phyloP scores from a whole-genome alignment of 306 rosid species.

The Cicer judaicum region DNA sequence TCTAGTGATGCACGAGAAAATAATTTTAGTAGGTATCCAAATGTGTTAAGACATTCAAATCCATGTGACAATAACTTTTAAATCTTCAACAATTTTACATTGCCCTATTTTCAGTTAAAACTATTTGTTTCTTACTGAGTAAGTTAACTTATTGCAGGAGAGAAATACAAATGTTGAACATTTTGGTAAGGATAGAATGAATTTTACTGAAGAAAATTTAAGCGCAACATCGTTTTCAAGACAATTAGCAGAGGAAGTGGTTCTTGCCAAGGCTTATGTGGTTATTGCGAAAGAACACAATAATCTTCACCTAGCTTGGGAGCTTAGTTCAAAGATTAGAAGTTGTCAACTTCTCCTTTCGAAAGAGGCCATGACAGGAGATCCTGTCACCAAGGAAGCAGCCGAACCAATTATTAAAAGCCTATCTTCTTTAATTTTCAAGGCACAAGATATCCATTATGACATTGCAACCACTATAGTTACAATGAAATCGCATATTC shows the following conservation, averaged over 20 bases:
- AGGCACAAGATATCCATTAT: slow-evolving; percentile 85
- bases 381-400: slow-evolving; percentile 70
- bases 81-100: slow-evolving; percentile 28
- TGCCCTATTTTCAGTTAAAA: slow-evolving; percentile 18
- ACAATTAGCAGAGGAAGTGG: slow-evolving; percentile 84
- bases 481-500: slow-evolving; percentile 93
- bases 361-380: slow-evolving; percentile 80
- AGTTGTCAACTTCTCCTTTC: slow-evolving; percentile 90
- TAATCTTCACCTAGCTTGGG: slow-evolving; percentile 95
- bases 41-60: slow-evolving; percentile 12
- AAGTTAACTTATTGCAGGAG: slow-evolving; percentile 61
- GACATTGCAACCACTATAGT: slow-evolving; percentile 92
- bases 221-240: slow-evolving; percentile 82
- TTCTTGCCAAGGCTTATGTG: slow-evolving; percentile 89
- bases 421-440: slow-evolving; percentile 74
- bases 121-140: slow-evolving; percentile 29
- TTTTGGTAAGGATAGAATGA: slow-evolving; percentile 56
- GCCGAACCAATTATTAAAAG: slow-evolving; percentile 83
- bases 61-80: slow-evolving; percentile 6
- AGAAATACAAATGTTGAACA: slow-evolving; percentile 54
- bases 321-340: slow-evolving; percentile 81
- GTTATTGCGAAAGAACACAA: slow-evolving; percentile 91
- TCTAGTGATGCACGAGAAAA: slow-evolving; percentile 25
- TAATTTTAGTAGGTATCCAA: slow-evolving; percentile 6
- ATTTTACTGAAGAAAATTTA: slow-evolving; percentile 72